Conservation (phyloP, 1,284 basidiomycete species). For the Jaminaea rosea region DNA sequence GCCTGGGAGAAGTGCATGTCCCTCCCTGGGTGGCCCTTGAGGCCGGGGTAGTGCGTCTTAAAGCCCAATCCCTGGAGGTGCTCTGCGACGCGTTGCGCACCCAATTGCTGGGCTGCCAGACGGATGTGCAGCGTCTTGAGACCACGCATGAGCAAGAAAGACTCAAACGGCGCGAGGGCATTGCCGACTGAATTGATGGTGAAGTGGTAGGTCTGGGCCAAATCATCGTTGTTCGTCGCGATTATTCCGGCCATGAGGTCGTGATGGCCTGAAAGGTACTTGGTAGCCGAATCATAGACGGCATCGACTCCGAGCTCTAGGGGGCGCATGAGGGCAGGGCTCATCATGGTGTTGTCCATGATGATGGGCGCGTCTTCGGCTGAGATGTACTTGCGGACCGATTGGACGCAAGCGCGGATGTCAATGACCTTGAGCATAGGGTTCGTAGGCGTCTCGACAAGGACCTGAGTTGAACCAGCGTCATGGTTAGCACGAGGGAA, state of each 20-base stretch:
- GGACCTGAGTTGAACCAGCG: no score
- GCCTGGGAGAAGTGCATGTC: constrained; percentile 65
- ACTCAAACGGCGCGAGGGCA: constrained; percentile 69
- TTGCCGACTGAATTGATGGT: constrained; percentile 96
- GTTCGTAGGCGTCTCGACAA: constrained; percentile 95
- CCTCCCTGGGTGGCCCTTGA: constrained; percentile 70
- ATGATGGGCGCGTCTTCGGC: background rate
- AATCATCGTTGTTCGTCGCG: constrained; percentile 79
- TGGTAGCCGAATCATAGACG: constrained; percentile 95
- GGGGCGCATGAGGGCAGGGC: constrained; percentile 90
- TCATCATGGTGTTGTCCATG: constrained; percentile 98
- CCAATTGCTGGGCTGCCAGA: constrained; percentile 86
- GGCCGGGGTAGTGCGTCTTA: constrained; percentile 85
- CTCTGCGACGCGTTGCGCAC: constrained; percentile 72
- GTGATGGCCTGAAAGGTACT: constrained; percentile 95
- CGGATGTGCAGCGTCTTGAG: constrained; percentile 94
- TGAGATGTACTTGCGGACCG: background rate
- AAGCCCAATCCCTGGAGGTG: constrained; percentile 83
- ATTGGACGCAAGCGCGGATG: constrained; percentile 53
- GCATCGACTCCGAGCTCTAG: constrained; percentile 92
- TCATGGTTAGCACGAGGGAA: no score
- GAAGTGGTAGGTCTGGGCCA: constrained; percentile 65
- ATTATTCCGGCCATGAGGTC: constrained; percentile 78
- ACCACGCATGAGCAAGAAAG: constrained; percentile 87
- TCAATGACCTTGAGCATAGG: constrained; percentile 93